A percentile compares a stretch with the other conserved stretches of the same genome.
Evolutionary conservation across 2,329 filamentous ascomycete species (phyloP).

Genomic region (Fusarium beomiforme): DNA sequence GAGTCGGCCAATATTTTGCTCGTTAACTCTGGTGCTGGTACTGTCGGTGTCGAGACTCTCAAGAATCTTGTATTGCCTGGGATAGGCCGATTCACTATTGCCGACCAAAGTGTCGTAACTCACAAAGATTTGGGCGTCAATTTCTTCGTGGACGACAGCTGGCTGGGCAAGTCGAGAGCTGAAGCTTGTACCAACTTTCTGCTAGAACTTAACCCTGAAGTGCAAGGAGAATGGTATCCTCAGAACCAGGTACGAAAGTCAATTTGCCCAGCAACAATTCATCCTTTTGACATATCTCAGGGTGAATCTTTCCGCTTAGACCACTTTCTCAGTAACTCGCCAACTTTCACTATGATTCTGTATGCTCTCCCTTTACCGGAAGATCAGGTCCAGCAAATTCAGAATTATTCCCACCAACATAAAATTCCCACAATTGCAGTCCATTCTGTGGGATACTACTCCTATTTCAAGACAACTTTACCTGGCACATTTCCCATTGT

Average conservation of each 20-base stretch:
- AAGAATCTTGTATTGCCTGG: constrained; percentile 97
- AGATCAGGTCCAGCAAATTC: constrained; percentile 56
- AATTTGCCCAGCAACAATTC: background rate
- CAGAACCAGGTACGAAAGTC: constrained; percentile 49
- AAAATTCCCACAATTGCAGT: constrained; percentile 81
- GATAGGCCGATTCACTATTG: constrained; percentile 92
- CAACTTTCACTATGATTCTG: constrained; percentile 63
- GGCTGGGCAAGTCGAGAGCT: constrained; percentile 80
- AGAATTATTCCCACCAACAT: constrained; percentile 61
- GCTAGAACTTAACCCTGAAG: constrained; percentile 91
- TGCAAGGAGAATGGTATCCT: constrained; percentile 77
- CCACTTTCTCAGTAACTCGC: constrained; percentile 53
- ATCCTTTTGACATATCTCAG: constrained; percentile 17
- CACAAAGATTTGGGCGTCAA: constrained; percentile 92
- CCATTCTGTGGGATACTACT: constrained; percentile 92
- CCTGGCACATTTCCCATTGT: constrained; percentile 89
- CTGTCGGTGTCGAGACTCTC: constrained; percentile 87
- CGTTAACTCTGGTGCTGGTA: constrained; percentile 86
- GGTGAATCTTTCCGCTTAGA: constrained; percentile 50
- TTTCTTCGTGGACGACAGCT: constrained; percentile 89
- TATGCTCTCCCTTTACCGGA: constrained; percentile 62
- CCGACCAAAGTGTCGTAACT: constrained; percentile 79
- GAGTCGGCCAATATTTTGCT: constrained; percentile 93
- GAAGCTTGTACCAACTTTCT: constrained; percentile 81
- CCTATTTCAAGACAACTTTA: constrained; percentile 83